Percentiles rank a stretch among this genome's conserved stretches.
These are phyloP conservation scores for Castanospermum australe DNA, from an alignment of 306 rosid genomes.

Conservation along the genomic window DNA sequence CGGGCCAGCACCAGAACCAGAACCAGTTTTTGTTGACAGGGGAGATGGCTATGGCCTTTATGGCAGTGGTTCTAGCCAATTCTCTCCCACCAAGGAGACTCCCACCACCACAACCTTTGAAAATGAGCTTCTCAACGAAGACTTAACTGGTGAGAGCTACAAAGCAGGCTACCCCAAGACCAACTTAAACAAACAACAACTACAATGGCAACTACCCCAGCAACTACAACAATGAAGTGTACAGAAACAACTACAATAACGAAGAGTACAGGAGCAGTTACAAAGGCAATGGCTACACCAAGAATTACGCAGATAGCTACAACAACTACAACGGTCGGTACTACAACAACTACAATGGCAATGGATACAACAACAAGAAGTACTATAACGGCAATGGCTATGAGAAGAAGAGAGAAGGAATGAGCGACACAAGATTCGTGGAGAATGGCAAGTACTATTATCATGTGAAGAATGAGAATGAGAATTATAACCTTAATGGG, in stretches of 20 bases:
- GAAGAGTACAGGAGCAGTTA: constrained; percentile 11
- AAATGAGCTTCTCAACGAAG: constrained; percentile 40
- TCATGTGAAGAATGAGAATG: constrained; percentile 28
- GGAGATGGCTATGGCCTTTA: constrained; percentile 62
- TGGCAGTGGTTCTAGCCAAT: constrained; percentile 29
- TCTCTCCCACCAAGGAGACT: constrained; percentile 30
- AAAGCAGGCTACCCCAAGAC: constrained; percentile 29
- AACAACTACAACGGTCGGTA: background rate
- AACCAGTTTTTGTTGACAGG: constrained; percentile 23
- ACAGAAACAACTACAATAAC: background rate
- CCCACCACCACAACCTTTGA: constrained; percentile 41
- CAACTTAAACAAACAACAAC: constrained; percentile 28
- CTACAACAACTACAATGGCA: constrained; percentile 17
- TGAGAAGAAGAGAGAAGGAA: constrained; percentile 55
- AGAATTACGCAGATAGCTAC: background rate
- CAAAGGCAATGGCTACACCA: background rate
- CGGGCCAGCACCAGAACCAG: constrained; percentile 40
- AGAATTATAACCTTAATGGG: constrained; percentile 30
- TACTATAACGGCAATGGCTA: constrained; percentile 19
- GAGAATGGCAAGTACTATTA: constrained; percentile 57
- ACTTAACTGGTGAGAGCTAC: constrained; percentile 27
- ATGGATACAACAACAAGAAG: constrained; percentile 21
- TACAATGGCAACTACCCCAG: constrained; percentile 13
- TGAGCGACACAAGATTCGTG: constrained; percentile 81
- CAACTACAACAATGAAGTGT: background rate